Evolutionary conservation across 306 rosid species (phyloP).

Genomic region (Quercus dentata): DNA sequence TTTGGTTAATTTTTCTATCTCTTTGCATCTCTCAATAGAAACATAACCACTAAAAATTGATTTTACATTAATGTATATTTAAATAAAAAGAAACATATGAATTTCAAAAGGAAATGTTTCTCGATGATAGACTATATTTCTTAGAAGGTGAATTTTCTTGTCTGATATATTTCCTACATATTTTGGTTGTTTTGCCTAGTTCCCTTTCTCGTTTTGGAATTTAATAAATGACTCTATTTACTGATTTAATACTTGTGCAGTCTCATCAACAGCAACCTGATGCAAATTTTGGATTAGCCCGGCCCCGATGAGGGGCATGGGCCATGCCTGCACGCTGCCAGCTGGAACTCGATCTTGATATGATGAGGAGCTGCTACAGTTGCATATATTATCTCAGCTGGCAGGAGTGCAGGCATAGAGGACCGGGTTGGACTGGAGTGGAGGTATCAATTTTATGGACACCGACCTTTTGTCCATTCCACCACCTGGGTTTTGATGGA

Average conservation of each 20-base stretch:
- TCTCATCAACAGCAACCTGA: slow-evolving; percentile 93
- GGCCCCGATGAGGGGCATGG: slow-evolving; percentile 99
- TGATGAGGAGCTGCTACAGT: slow-evolving; percentile 27
- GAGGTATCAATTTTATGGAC: slow-evolving; percentile 25
- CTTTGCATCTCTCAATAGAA: too few species aligned
- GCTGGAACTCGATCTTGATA: slow-evolving; percentile 36
- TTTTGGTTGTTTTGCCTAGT: neutral
- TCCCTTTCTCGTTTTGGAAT: neutral
- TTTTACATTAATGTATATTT: too few species aligned
- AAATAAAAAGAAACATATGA: too few species aligned
- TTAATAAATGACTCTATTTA: neutral
- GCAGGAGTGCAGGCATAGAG: slow-evolving; percentile 88
- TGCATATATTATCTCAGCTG: slow-evolving; percentile 37
- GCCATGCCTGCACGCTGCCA: slow-evolving; percentile 93
- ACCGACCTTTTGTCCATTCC: slow-evolving; percentile 23
- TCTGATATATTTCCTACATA: neutral
- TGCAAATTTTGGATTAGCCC: slow-evolving; percentile 96
- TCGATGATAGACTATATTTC: neutral
- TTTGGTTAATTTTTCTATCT: too few species aligned
- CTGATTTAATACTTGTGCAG: slow-evolving; percentile 39
- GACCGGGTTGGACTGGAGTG: slow-evolving; percentile 67
- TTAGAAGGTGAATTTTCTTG: neutral
- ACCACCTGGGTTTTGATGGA: slow-evolving; percentile 63
- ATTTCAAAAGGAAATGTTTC: too few species aligned
- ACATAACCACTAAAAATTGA: too few species aligned